These are phyloP conservation scores for Paxillus involutus DNA, from an alignment of 768 basidiomycete genomes.

Conservation along the genomic window DNA sequence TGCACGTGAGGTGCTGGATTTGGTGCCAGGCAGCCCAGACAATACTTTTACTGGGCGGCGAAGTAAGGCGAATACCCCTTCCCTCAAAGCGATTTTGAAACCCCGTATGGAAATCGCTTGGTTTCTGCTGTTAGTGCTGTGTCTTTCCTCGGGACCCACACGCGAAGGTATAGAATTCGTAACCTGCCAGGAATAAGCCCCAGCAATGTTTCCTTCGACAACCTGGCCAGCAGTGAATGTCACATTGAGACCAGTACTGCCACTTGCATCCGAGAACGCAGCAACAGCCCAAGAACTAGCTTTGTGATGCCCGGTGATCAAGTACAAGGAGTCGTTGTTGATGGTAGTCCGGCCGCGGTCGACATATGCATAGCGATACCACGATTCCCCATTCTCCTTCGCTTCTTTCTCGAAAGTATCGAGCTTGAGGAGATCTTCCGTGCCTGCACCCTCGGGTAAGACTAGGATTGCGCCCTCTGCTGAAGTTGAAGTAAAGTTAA, in stretches of 20 bases:
- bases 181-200: neutral
- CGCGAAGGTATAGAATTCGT: neutral
- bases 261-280: neutral
- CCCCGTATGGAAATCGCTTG: neutral
- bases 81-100: neutral
- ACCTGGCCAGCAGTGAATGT: neutral
- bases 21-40: no score
- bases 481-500: neutral
- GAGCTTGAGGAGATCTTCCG: neutral
- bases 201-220: neutral
- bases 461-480: slow-evolving; percentile 27
- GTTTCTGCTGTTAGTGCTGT: neutral
- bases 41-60: neutral
- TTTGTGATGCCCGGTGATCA: slow-evolving; percentile 29
- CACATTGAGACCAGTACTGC: no score
- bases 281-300: slow-evolving; percentile 25
- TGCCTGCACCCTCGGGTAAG: slow-evolving; percentile 27
- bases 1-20: no score
- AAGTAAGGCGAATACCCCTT: neutral
- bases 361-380: slow-evolving; percentile 23
- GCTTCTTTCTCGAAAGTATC: slow-evolving; percentile 16
- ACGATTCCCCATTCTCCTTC: slow-evolving; percentile 10
- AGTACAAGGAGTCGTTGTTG: slow-evolving; percentile 15
- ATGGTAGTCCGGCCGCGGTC: neutral
- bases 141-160: neutral